Percentiles rank a stretch among this genome's conserved stretches.
Conservation (phyloP, 139 green algal genomes). For the Pedinophyceae sp. region DNA sequence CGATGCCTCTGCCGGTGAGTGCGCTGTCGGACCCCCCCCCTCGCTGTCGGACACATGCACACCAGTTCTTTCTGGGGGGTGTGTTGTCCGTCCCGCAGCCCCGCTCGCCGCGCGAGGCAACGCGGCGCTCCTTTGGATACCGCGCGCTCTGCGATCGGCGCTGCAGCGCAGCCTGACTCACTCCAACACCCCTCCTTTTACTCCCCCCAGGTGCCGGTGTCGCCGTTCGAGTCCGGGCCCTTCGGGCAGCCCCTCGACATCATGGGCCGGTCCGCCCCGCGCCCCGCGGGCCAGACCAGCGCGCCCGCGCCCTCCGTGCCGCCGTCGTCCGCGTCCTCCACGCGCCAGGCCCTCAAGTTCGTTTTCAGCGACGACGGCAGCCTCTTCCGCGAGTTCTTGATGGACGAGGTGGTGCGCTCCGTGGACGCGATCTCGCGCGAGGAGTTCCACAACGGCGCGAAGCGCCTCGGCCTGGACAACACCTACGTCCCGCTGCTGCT, state of each 20-base stretch:
- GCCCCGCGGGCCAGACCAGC: too few relatives aligned
- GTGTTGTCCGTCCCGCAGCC: too few relatives aligned
- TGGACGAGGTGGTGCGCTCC: slow-evolving; percentile 85
- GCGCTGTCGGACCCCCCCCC: background rate
- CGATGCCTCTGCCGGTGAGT: slow-evolving; percentile 9
- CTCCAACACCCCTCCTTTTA: too few relatives aligned
- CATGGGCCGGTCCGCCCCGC: too few relatives aligned
- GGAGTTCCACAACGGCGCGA: slow-evolving; percentile 29
- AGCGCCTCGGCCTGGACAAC: slow-evolving; percentile 5
- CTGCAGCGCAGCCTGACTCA: too few relatives aligned
- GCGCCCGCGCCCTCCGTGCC: background rate
- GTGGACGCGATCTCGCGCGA: slow-evolving; percentile 79
- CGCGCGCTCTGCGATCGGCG: too few relatives aligned
- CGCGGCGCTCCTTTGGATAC: too few relatives aligned
- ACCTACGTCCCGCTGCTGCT: slow-evolving; percentile 17
- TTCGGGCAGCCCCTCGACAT: too few relatives aligned
- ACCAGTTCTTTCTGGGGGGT: too few relatives aligned
- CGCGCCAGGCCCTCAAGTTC: slow-evolving; percentile 44
- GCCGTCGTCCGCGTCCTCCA: too few relatives aligned
- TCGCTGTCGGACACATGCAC: background rate
- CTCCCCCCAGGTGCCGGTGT: slow-evolving; percentile 23
- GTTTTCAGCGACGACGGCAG: slow-evolving; percentile 55
- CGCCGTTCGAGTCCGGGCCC: slow-evolving; percentile 35
- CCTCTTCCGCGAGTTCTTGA: slow-evolving; percentile 88
- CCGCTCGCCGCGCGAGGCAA: too few relatives aligned